Evolutionary conservation across 106 monocot species (phyloP).

Genomic region (Dactylorhiza incarnata): DNA sequence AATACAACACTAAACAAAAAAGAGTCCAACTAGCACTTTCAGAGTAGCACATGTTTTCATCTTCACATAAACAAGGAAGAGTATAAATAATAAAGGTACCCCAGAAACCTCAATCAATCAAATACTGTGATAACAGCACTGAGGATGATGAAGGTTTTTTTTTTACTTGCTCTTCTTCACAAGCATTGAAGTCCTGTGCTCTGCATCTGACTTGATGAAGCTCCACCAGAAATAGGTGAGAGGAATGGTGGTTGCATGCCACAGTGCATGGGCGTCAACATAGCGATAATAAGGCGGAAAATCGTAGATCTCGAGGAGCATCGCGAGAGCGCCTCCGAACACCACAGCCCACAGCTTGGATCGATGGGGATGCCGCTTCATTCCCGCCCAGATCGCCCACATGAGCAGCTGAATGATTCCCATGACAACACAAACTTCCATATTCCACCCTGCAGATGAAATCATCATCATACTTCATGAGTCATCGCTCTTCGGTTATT

Average conservation of each 20-base stretch:
- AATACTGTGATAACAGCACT: not conserved
- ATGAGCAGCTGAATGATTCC: slow-evolving; percentile 49
- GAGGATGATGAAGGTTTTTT: not conserved
- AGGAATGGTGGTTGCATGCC: slow-evolving; percentile 74
- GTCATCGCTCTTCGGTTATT: too few relatives aligned
- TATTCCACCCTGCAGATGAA: slow-evolving; percentile 67
- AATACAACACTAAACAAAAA: too few relatives aligned
- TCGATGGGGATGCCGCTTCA: slow-evolving; percentile 54
- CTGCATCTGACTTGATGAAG: slow-evolving; percentile 65
- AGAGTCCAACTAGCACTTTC: too few relatives aligned
- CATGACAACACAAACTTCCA: slow-evolving; percentile 81
- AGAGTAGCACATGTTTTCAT: too few relatives aligned
- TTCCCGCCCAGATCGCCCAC: slow-evolving; percentile 86
- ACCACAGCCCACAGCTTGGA: slow-evolving; percentile 66
- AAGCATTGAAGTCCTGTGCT: slow-evolving; percentile 40
- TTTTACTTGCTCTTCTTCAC: slow-evolving; percentile 52
- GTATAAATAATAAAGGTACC: too few relatives aligned
- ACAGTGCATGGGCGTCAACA: slow-evolving; percentile 65
- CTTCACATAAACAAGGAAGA: too few relatives aligned
- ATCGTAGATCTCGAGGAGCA: slow-evolving; percentile 76
- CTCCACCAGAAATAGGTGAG: slow-evolving; percentile 88
- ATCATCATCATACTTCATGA: too few relatives aligned
- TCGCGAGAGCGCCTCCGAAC: slow-evolving; percentile 44
- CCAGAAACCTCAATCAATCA: not conserved
- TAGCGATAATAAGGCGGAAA: slow-evolving; percentile 70